Evolutionary conservation across 2,329 filamentous ascomycete genomes (phyloP).

Genomic region (Cytospora mali): DNA sequence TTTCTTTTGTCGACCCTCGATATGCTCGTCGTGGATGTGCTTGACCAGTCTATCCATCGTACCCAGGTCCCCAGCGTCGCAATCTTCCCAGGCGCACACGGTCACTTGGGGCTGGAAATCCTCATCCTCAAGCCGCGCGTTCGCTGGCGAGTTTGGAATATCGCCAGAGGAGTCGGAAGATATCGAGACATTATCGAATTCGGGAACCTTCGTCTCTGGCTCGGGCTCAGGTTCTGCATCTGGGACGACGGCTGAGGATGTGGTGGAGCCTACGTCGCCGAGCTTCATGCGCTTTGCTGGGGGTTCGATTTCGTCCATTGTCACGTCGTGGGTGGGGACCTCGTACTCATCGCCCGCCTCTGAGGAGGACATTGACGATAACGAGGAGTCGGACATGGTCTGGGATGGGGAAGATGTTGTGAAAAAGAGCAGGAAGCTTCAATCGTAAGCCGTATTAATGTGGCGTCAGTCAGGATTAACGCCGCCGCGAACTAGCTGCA

Average conservation of each 20-base stretch:
- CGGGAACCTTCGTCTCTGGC: slow-evolving; percentile 51
- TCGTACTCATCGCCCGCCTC: slow-evolving; percentile 46
- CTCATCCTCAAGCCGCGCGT: slow-evolving; percentile 71
- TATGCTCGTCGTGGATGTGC: slow-evolving; percentile 90
- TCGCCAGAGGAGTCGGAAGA: slow-evolving; percentile 85
- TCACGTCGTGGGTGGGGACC: slow-evolving; percentile 47
- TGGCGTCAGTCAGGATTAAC: neutral
- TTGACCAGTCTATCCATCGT: slow-evolving; percentile 83
- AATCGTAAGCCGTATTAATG: neutral
- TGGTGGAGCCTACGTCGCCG: slow-evolving; percentile 45
- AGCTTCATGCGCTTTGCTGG: slow-evolving; percentile 53
- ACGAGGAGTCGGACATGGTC: slow-evolving; percentile 45
- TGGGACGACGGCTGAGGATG: slow-evolving; percentile 47
- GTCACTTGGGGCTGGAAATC: slow-evolving; percentile 79
- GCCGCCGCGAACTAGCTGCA: neutral
- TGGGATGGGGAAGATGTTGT: neutral
- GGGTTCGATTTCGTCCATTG: slow-evolving; percentile 42
- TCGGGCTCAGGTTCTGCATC: slow-evolving; percentile 53
- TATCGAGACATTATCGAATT: slow-evolving; percentile 55
- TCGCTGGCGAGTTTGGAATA: slow-evolving; percentile 70
- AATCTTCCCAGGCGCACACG: slow-evolving; percentile 77
- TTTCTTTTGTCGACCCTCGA: slow-evolving; percentile 90
- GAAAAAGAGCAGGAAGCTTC: neutral
- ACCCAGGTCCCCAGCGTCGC: slow-evolving; percentile 67
- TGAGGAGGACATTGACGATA: slow-evolving; percentile 50